These are phyloP conservation scores for Malassezia japonica DNA, from an alignment of 1,284 basidiomycete genomes.

Conservation along the genomic window DNA sequence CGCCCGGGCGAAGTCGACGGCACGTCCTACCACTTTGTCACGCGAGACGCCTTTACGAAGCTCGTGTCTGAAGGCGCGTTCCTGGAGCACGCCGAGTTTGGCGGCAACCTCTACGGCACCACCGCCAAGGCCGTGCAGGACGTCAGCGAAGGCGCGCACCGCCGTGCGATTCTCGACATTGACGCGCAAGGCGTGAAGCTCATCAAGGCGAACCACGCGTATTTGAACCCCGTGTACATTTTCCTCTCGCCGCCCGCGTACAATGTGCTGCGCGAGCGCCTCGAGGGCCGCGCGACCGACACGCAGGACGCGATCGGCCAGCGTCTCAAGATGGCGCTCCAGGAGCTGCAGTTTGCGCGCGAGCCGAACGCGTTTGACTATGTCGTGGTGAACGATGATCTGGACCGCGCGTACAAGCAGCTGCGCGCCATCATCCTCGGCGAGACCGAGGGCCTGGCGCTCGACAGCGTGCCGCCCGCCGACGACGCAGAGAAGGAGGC, in stretches of 20 bases:
- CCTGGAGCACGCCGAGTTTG: slow-evolving; percentile 65
- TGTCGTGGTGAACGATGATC: slow-evolving; percentile 82
- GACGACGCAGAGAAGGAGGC: slow-evolving; percentile 24
- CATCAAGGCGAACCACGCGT: slow-evolving; percentile 62
- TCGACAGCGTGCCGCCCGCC: slow-evolving; percentile 26
- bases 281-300: slow-evolving; percentile 77
- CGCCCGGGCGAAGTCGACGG: slow-evolving; percentile 75
- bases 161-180: slow-evolving; percentile 85
- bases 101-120: slow-evolving; percentile 83
- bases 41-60: slow-evolving; percentile 52
- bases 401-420: slow-evolving; percentile 67
- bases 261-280: slow-evolving; percentile 51
- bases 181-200: slow-evolving; percentile 64
- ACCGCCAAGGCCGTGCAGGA: slow-evolving; percentile 61
- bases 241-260: slow-evolving; percentile 86
- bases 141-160: slow-evolving; percentile 49
- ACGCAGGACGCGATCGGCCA: slow-evolving; percentile 63
- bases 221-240: slow-evolving; percentile 74
- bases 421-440: slow-evolving; percentile 42
- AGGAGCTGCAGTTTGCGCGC: slow-evolving; percentile 75
- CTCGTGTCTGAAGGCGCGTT: slow-evolving; percentile 55
- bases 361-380: slow-evolving; percentile 65
- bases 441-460: slow-evolving; percentile 12
- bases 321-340: slow-evolving; percentile 68
- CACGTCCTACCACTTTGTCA: slow-evolving; percentile 56